These are phyloP conservation scores for Elongisporangium prolatum DNA, from an alignment of 352 stramenopile genomes.

Conservation along the genomic window DNA sequence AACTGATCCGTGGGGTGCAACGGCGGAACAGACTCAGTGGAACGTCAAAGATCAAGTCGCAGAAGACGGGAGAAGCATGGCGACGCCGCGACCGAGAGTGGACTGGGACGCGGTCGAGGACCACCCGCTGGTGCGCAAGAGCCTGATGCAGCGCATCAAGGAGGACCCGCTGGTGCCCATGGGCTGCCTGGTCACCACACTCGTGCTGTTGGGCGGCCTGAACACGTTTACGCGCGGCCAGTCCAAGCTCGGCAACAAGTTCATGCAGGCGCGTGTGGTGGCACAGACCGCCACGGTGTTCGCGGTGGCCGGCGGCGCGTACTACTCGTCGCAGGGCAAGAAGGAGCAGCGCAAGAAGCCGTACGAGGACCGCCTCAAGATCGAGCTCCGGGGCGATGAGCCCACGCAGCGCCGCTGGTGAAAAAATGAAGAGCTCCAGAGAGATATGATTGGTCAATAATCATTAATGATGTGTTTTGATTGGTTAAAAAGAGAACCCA, in stretches of 20 bases:
- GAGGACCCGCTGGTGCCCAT: constrained; percentile 78
- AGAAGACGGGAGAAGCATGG: neutral
- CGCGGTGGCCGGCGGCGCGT: constrained; percentile 44
- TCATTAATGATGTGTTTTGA: constrained; percentile 1
- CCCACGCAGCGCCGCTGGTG: constrained; percentile 2
- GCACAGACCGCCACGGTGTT: constrained; percentile 67
- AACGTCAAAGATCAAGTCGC: neutral
- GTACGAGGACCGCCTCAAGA: constrained; percentile 74
- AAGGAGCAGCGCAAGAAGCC: constrained; percentile 47
- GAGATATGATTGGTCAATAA: constrained; percentile 4
- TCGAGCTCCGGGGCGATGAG: constrained; percentile 28
- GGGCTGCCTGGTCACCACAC: constrained; percentile 56
- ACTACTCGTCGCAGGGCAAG: constrained; percentile 32
- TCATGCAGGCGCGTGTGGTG: constrained; percentile 81
- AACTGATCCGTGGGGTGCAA: neutral
- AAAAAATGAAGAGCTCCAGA: constrained; percentile 4
- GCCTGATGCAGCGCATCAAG: constrained; percentile 51
- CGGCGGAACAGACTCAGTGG: neutral
- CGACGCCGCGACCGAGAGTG: too few species aligned
- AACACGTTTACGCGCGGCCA: constrained; percentile 65
- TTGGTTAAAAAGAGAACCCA: constrained; percentile 5
- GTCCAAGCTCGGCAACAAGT: constrained; percentile 74
- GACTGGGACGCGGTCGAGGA: neutral
- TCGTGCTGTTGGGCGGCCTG: constrained; percentile 63
- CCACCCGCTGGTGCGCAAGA: constrained; percentile 29